Percentiles rank a stretch among this genome's conserved stretches.
Conservation (phyloP, 352 stramenopile species). For the Lagenidium giganteum region DNA sequence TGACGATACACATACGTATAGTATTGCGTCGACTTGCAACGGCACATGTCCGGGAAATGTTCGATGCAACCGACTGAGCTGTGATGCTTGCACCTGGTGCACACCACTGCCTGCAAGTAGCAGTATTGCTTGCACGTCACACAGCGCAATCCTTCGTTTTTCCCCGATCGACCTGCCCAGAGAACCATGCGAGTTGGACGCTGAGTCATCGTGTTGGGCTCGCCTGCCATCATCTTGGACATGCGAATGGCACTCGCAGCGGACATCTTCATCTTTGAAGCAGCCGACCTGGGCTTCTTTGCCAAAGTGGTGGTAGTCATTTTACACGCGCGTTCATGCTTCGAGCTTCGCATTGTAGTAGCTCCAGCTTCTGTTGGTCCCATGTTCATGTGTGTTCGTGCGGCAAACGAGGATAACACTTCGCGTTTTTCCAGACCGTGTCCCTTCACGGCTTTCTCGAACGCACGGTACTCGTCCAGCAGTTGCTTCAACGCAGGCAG, state of each 20-base stretch:
- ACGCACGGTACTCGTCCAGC: slow-evolving; percentile 44
- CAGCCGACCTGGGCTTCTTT: too few species aligned
- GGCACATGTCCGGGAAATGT: slow-evolving; percentile 76
- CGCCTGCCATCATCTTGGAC: slow-evolving; percentile 25
- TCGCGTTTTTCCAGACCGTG: slow-evolving; percentile 35
- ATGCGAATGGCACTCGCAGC: neutral
- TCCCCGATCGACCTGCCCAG: slow-evolving; percentile 77
- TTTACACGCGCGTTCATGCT: slow-evolving; percentile 20
- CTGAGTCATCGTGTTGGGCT: slow-evolving; percentile 12
- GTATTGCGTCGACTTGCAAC: slow-evolving; percentile 43
- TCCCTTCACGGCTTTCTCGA: slow-evolving; percentile 32
- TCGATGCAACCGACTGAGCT: slow-evolving; percentile 67
- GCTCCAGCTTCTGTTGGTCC: neutral
- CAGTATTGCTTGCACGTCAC: slow-evolving; percentile 81
- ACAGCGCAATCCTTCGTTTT: slow-evolving; percentile 69
- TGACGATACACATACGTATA: slow-evolving; percentile 66
- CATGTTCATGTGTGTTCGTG: too few species aligned
- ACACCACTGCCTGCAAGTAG: slow-evolving; percentile 80
- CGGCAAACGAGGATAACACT: slow-evolving; percentile 46
- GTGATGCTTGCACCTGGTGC: slow-evolving; percentile 55
- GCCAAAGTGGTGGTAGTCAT: too few species aligned
- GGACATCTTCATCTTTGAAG: slow-evolving; percentile 16
- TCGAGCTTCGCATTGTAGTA: slow-evolving; percentile 16
- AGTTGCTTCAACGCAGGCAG: slow-evolving; percentile 61
- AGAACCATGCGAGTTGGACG: slow-evolving; percentile 69